phyloP scores from a whole-genome alignment of 768 basidiomycete genomes.

The Mycena venus region DNA sequence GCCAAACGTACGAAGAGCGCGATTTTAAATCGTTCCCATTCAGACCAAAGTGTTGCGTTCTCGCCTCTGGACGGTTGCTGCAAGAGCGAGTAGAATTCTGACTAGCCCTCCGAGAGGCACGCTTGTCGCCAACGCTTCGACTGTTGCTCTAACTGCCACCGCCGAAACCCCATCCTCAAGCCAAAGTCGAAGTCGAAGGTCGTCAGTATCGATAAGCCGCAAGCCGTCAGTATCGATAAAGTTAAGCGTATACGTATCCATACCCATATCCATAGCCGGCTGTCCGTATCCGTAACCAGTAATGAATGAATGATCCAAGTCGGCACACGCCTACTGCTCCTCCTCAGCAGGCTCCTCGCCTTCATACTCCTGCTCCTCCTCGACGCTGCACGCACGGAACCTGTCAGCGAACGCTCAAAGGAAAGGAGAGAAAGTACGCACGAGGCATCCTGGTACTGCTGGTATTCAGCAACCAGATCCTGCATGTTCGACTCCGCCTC shows the following conservation, averaged over 20 bases:
- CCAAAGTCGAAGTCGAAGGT: background rate
- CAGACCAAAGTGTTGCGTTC: too few species aligned
- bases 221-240: background rate
- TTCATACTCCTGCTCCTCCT: slow-evolving; percentile 91
- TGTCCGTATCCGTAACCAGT: background rate
- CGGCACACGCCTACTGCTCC: slow-evolving; percentile 45
- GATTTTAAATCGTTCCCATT: too few species aligned
- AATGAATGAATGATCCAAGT: slow-evolving; percentile 10
- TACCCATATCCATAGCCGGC: background rate
- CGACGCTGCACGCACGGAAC: slow-evolving; percentile 63
- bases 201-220: background rate
- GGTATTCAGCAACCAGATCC: slow-evolving; percentile 97
- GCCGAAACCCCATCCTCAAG: too few species aligned
- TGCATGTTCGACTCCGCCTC: slow-evolving; percentile 99
- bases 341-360: slow-evolving; percentile 69
- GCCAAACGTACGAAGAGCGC: too few species aligned
- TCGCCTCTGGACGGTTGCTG: too few species aligned
- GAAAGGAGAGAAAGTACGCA: slow-evolving; percentile 57
- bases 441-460: slow-evolving; percentile 96
- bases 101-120: too few species aligned
- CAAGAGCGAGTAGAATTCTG: too few species aligned
- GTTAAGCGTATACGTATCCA: background rate
- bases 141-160: too few species aligned
- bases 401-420: slow-evolving; percentile 7
- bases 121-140: too few species aligned